Conservation (phyloP, 805 yeast genomes). For the Scheffersomyces ergatensis region DNA sequence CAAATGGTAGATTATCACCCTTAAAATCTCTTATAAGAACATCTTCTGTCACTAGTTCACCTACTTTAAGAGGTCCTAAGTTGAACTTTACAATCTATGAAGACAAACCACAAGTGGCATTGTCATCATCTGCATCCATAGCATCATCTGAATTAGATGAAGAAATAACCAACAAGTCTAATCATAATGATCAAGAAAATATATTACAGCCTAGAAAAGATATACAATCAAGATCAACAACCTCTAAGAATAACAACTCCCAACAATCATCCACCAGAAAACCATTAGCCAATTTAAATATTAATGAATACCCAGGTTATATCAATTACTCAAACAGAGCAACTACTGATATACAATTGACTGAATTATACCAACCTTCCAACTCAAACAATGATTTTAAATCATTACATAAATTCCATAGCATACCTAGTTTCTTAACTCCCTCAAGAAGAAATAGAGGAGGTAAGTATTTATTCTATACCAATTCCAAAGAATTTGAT, state of each 20-base stretch:
- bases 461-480: conserved; percentile 1
- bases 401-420: conserved; percentile 28
- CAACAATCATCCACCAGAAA: conserved; percentile 10
- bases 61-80: conserved; percentile 1
- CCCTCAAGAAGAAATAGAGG: conserved; percentile 24
- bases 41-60: conserved; percentile 2
- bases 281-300: conserved; percentile 27
- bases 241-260: not conserved
- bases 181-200: conserved; percentile 41
- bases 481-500: not conserved
- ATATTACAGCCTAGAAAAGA: conserved; percentile 31
- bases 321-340: conserved; percentile 8
- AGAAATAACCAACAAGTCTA: conserved; percentile 14
- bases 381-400: conserved; percentile 25
- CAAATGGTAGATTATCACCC: conserved; percentile 1
- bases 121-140: not conserved
- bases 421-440: conserved; percentile 31
- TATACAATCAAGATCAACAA: conserved; percentile 6
- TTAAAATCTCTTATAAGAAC: conserved; percentile 2
- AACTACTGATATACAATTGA: conserved; percentile 14
- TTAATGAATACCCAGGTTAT: conserved; percentile 30
- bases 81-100: conserved; percentile 9
- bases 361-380: conserved; percentile 28
- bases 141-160: conserved; percentile 1
- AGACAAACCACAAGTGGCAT: conserved; percentile 4